Percentiles rank a stretch among this genome's conserved stretches.
These are phyloP conservation scores for Globisporangium abappressorium DNA, from an alignment of 352 stramenopile species.

Conservation along the genomic window DNA sequence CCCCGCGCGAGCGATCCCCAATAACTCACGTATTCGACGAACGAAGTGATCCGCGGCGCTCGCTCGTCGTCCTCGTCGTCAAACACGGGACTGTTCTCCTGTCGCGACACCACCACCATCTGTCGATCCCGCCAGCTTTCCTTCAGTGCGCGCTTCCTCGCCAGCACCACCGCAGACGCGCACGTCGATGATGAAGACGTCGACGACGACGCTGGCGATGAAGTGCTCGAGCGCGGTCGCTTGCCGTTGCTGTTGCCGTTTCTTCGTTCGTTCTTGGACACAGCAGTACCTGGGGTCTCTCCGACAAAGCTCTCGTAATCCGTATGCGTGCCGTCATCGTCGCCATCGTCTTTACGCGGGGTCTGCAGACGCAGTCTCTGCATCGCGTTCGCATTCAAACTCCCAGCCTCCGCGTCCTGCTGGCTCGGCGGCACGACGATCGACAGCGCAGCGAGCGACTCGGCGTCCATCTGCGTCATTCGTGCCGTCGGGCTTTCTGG, in stretches of 20 bases:
- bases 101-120: background rate
- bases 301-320: background rate
- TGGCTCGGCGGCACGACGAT: constrained; percentile 11
- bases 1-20: background rate
- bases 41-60: constrained; percentile 13
- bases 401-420: background rate
- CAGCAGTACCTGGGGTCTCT: constrained; percentile 8
- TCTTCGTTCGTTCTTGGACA: background rate
- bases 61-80: constrained; percentile 9
- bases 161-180: constrained; percentile 11
- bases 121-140: constrained; percentile 1
- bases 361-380: constrained; percentile 20
- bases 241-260: background rate
- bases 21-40: constrained; percentile 21
- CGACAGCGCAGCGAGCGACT: constrained; percentile 14
- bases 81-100: background rate
- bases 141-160: constrained; percentile 16
- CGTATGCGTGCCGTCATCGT: background rate
- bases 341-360: constrained; percentile 1
- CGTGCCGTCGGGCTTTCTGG: constrained; percentile 7
- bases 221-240: constrained; percentile 2
- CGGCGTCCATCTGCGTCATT: constrained; percentile 7
- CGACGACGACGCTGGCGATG: constrained; percentile 12
- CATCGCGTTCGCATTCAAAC: constrained; percentile 14
- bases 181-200: constrained; percentile 13